Evolutionary conservation across 345 rosid genomes (phyloP), one percentile per base, ranked within the genome.

Genomic region (Euphorbia tirucalli): DNA sequence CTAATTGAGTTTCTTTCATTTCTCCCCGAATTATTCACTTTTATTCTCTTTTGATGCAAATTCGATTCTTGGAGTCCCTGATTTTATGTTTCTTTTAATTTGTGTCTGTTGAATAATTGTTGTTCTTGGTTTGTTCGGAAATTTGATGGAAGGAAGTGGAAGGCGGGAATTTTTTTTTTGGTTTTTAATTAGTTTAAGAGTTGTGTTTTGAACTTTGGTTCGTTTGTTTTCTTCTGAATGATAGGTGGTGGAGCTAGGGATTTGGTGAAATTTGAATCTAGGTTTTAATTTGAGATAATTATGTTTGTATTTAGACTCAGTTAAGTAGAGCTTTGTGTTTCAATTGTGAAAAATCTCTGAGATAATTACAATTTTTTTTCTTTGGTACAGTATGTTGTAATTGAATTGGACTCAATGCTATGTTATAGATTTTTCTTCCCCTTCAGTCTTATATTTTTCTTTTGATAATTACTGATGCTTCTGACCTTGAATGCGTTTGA

Each of bases 1-100:
- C 78, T 79, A 75, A 81, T 80, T 66, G 57, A 48, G 65, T 59
- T 44, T 62, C 18, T 25, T 11, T 54, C 0, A 7, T 21, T 22
- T 48, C 46, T 43, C 39, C 15, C 59, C 44, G 19, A 11, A 15
- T 41, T 35, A 15, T 30, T 46, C 16, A 54, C 41, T 52, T 32
- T 43, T 32, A 5, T 18, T 35, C 2, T 31, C 28, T 31, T 55
- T 19, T 48, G 11, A 32, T 71, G 61, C 48, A 21, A 61, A 1
- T 41, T 56, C 59, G 28, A 4, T 55, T 63, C 43, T 10, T 7
- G n/a, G 11, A 68, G 28, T 30, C 28, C 5, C 57, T 64, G 5
- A 49, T 10, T 21, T 61, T 27, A 60, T 65, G 39, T 41, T 72
- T 65, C 46, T 43, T 25, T 63, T n/a, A 18, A 3, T 18, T 18